phyloP scores from a whole-genome alignment of 1,139 yeast species.

The Sporopachydermia cereana region DNA sequence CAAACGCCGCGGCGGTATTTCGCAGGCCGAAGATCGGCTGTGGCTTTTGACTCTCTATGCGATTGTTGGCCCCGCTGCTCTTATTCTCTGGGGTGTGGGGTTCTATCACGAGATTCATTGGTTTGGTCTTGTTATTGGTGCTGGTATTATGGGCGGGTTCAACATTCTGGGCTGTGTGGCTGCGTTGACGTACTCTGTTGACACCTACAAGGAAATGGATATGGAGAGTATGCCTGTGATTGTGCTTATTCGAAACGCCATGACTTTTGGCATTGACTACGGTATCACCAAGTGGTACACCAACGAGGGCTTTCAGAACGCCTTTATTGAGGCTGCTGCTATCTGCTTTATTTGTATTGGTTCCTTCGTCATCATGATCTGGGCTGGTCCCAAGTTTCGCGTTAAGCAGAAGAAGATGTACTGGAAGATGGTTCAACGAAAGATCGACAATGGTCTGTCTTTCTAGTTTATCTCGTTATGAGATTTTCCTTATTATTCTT shows the following conservation, averaged over 20 bases:
- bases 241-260: constrained; percentile 25
- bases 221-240: constrained; percentile 42
- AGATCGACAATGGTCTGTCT: constrained; percentile 5
- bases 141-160: constrained; percentile 40
- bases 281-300: constrained; percentile 39
- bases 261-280: constrained; percentile 38
- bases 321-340: constrained; percentile 34
- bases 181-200: constrained; percentile 42
- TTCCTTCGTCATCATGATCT: constrained; percentile 30
- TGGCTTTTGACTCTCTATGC: constrained; percentile 27
- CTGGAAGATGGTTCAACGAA: constrained; percentile 24
- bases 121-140: constrained; percentile 42
- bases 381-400: constrained; percentile 28
- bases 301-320: constrained; percentile 32
- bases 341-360: constrained; percentile 31
- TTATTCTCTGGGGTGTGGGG: constrained; percentile 33
- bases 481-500: too few species aligned
- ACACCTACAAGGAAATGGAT: constrained; percentile 41
- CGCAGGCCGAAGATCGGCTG: constrained; percentile 31
- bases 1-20: constrained; percentile 26
- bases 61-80: constrained; percentile 27
- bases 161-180: constrained; percentile 39
- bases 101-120: constrained; percentile 33
- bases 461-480: too few species aligned
- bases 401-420: constrained; percentile 23